These are phyloP conservation scores for Nannizziopsis barbatae DNA, from an alignment of 2,329 filamentous ascomycete genomes.

Conservation along the genomic window DNA sequence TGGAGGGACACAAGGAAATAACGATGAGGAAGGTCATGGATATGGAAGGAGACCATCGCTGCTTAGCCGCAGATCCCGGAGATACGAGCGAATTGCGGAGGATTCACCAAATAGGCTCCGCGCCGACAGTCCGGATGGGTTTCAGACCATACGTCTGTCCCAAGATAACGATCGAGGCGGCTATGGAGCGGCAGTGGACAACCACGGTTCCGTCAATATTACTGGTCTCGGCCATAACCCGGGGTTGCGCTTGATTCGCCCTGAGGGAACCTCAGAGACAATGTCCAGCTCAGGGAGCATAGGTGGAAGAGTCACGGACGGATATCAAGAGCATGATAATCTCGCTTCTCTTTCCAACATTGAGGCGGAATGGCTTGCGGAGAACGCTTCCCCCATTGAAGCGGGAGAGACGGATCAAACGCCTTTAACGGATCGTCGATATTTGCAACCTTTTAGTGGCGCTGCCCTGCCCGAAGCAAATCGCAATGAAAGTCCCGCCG, in stretches of 20 bases:
- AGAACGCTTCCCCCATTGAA: conserved; percentile 40
- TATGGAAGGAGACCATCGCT: conserved; percentile 31
- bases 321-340: conserved; percentile 8
- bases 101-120: conserved; percentile 37
- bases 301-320: neutral
- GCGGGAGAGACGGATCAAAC: conserved; percentile 47
- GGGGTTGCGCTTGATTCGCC: conserved; percentile 7
- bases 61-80: conserved; percentile 31
- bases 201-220: neutral
- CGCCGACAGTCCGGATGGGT: conserved; percentile 7
- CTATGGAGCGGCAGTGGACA: neutral
- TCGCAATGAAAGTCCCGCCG: conserved; percentile 1
- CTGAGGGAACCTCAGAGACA: neutral
- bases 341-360: conserved; percentile 11
- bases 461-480: conserved; percentile 17
- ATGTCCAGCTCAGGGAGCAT: neutral
- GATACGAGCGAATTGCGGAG: conserved; percentile 45
- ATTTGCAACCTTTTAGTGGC: conserved; percentile 48
- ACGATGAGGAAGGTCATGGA: conserved; percentile 38
- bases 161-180: conserved; percentile 15
- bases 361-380: conserved; percentile 26
- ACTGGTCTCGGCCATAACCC: neutral
- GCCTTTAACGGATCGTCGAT: conserved; percentile 46
- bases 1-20: conserved; percentile 24
- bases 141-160: conserved; percentile 17